A percentile compares a stretch with the other conserved stretches of the same genome.
Conservation (phyloP, 2,329 filamentous ascomycete genomes). For the Dryadomyces quercus-mongolicae region DNA sequence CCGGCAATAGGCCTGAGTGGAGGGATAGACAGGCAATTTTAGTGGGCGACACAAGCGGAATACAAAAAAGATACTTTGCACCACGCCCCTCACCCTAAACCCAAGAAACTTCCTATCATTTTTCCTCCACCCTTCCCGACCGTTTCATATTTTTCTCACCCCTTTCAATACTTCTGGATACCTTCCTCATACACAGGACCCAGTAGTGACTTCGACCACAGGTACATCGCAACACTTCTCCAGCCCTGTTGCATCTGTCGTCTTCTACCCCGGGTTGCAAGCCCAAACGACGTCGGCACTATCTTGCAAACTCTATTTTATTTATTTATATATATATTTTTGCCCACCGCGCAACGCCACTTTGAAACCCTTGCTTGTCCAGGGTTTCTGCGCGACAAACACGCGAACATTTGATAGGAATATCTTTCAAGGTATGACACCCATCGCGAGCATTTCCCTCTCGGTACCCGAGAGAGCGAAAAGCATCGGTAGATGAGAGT, state of each 20-base stretch:
- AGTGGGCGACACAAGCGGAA: background rate
- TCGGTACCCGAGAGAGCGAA: background rate
- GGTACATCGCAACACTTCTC: slow-evolving; percentile 7
- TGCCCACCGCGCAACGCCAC: background rate
- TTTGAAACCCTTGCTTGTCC: background rate
- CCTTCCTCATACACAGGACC: slow-evolving; percentile 2
- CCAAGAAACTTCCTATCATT: slow-evolving; percentile 1
- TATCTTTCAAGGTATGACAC: background rate
- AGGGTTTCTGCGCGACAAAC: background rate
- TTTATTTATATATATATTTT: background rate
- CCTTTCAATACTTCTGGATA: slow-evolving; percentile 4
- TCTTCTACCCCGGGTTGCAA: slow-evolving; percentile 3
- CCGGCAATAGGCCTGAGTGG: background rate
- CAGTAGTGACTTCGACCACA: slow-evolving; percentile 9
- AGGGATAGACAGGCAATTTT: background rate
- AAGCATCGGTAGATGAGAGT: background rate
- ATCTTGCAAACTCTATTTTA: slow-evolving; percentile 1
- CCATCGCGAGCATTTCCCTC: background rate
- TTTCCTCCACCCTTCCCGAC: slow-evolving; percentile 2
- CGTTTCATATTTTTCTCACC: slow-evolving; percentile 2
- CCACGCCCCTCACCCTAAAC: slow-evolving; percentile 2
- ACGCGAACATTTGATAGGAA: background rate
- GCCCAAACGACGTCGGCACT: background rate
- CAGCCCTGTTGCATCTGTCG: slow-evolving; percentile 6
- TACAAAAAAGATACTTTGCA: slow-evolving; percentile 3